Percentiles rank a stretch among this genome's conserved stretches.
These are phyloP conservation scores for Musa schizocarpa DNA, from an alignment of 176 grass and related monocot species.

Conservation along the genomic window DNA sequence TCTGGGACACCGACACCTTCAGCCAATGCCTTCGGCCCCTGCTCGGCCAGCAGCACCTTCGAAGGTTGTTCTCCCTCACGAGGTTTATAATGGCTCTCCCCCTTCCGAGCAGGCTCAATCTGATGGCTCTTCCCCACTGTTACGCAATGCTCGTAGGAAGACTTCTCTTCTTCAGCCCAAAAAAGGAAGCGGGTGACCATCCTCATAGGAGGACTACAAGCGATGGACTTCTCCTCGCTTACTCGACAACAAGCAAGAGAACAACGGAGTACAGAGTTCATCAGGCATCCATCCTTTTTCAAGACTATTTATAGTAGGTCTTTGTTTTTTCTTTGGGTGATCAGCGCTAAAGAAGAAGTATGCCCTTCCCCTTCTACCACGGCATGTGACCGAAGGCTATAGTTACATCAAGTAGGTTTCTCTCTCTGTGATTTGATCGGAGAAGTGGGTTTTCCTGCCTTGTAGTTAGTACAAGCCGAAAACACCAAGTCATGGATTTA, in stretches of 20 bases:
- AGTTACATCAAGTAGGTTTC: conserved; percentile 20
- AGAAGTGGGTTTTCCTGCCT: conserved; percentile 8
- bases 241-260: conserved; percentile 29
- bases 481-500: conserved; percentile 19
- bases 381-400: conserved; percentile 28
- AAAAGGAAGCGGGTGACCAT: conserved; percentile 47
- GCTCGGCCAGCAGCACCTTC: too few species aligned
- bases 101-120: too few species aligned
- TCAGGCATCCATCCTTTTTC: conserved; percentile 33
- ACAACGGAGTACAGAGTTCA: conserved; percentile 28
- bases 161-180: conserved; percentile 23
- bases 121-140: too few species aligned
- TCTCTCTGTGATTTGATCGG: conserved; percentile 16
- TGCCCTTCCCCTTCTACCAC: conserved; percentile 17
- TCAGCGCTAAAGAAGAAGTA: conserved; percentile 29
- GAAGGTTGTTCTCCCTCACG: too few species aligned
- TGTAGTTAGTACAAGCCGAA: conserved; percentile 12
- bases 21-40: too few species aligned
- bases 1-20: too few species aligned
- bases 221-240: conserved; percentile 21
- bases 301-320: conserved; percentile 23
- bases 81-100: too few species aligned
- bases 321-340: conserved; percentile 28
- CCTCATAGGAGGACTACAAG: conserved; percentile 47
- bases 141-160: not conserved